phyloP scores from a whole-genome alignment of 768 basidiomycete species.

The Collybia sordida region DNA sequence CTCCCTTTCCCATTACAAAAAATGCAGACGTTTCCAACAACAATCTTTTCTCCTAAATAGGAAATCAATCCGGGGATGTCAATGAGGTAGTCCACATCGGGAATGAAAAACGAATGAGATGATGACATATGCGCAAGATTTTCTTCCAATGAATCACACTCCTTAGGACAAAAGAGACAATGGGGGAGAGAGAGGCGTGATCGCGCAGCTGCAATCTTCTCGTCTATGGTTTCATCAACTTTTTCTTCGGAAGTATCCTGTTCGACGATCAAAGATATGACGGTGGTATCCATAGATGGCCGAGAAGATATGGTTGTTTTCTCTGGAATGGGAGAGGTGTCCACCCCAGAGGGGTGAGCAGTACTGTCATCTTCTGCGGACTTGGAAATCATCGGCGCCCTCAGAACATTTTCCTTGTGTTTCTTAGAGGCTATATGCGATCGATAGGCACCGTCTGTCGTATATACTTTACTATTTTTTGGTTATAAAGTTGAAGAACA shows the following conservation, averaged over 20 bases:
- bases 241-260: conserved; percentile 43
- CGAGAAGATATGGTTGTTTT: conserved; percentile 12
- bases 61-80: conserved; percentile 79
- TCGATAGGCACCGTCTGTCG: conserved; percentile 84
- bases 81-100: conserved; percentile 87
- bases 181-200: conserved; percentile 57
- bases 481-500: neutral
- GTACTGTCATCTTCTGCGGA: neutral
- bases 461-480: conserved; percentile 75
- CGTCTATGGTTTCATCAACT: conserved; percentile 60
- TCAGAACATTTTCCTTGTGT: conserved; percentile 77
- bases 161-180: conserved; percentile 84
- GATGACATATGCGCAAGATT: conserved; percentile 87
- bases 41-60: conserved; percentile 91
- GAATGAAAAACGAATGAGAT: conserved; percentile 92
- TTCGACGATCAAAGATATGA: conserved; percentile 19
- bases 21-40: conserved; percentile 90
- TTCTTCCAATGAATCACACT: conserved; percentile 50
- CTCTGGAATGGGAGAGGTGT: conserved; percentile 1
- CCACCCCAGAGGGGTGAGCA: neutral
- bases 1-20: conserved; percentile 82
- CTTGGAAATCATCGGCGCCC: conserved; percentile 29
- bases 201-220: conserved; percentile 72
- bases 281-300: conserved; percentile 10
- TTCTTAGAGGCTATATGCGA: conserved; percentile 89